These are phyloP conservation scores for Misopates orontium DNA, from an alignment of 257 asterid species.

Conservation along the genomic window DNA sequence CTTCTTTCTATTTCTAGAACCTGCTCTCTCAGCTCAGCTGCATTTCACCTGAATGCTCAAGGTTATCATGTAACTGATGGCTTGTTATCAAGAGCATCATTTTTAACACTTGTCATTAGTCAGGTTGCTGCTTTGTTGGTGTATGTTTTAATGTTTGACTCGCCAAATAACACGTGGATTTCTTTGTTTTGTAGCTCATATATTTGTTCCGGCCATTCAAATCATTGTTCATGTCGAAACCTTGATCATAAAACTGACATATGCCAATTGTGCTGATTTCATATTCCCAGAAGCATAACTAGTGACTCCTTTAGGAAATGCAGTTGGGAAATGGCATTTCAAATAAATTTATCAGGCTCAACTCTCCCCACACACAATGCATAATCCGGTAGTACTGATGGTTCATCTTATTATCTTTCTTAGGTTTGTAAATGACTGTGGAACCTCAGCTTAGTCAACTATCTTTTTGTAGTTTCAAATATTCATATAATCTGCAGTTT, in stretches of 20 bases:
- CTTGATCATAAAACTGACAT: slow-evolving; percentile 10
- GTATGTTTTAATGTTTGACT: slow-evolving; percentile 4
- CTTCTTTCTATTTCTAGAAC: no score
- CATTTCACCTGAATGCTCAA: no score
- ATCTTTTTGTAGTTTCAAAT: not conserved
- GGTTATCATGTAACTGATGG: no score
- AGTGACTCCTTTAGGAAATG: slow-evolving; percentile 3
- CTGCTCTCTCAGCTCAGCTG: no score
- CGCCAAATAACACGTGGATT: not conserved
- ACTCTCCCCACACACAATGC: not conserved
- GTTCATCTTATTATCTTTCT: not conserved
- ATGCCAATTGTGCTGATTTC: not conserved
- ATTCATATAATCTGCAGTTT: not conserved
- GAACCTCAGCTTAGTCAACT: not conserved
- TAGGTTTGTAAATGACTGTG: slow-evolving; percentile 13
- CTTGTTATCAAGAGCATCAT: no score
- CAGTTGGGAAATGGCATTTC: not conserved
- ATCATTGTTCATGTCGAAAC: not conserved
- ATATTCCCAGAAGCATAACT: not conserved
- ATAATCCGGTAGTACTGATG: not conserved
- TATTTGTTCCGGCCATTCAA: not conserved
- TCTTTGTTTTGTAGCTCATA: not conserved
- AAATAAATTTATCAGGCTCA: not conserved
- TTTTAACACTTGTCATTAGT: not conserved
- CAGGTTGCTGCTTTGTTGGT: not conserved